Evolutionary conservation across 768 basidiomycete genomes (phyloP), one percentile per base, ranked within the genome.

Genomic region (Leccinum truebloodii): DNA sequence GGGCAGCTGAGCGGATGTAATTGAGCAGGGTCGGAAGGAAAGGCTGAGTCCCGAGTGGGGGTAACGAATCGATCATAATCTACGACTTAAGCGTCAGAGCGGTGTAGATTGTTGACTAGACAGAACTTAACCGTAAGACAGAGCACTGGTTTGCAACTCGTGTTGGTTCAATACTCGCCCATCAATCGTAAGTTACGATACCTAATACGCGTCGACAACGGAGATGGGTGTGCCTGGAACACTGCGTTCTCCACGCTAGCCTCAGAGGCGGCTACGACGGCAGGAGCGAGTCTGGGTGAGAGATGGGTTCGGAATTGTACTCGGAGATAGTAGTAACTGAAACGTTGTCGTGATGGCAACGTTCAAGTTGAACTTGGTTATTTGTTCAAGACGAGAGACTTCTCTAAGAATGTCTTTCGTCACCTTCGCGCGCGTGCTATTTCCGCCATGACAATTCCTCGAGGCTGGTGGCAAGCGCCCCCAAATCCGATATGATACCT

Each of bases 21-120:
- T 75, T 69, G 12, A 88, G 64, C 30, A 87, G 68, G 2, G 78
- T 74, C 14, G 83, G 79, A n/a, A 86, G 72, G 65, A 86, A 85
- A 1, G 67, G 67, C 32, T 76, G 78, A 0, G 80, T 77, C 13
- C 83, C 86, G 22, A 72, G 69, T 32, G 73, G 69, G 10, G 77
- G 71, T 32, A 78, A 73, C 9, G 69, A 57, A 48, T 71, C 65
- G 20, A 65, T 28, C 51, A 70, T 70, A 46, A 20, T 44, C 37
- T 14, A 53, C 66, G 34, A 39, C 26, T 9, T 30, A 22, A 39
- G 30, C 10, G 52, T 63, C 61, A 62, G 26, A 22, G 34, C 34
- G 3, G 3, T n/a, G 35, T 51, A 18, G 4, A 16, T 44, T 9
- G 18, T n/a, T 41, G 39, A 41, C 39, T 41, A 9, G 16, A 32